Conservation (phyloP, 2,329 filamentous ascomycete genomes). For the Biscogniauxia marginata region DNA sequence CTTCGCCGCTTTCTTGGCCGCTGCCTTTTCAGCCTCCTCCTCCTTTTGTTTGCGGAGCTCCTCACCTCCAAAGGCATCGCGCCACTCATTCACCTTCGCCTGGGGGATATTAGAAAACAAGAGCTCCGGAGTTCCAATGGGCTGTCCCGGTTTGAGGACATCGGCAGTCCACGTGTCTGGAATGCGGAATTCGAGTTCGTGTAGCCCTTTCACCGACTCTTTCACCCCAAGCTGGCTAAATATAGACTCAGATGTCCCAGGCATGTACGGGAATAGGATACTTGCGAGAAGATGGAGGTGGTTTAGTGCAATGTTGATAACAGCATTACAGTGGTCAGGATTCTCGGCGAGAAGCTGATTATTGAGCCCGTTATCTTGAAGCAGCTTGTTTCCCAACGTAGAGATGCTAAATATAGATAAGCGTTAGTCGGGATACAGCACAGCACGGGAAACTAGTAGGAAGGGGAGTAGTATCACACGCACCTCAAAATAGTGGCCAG, state of each 20-base stretch:
- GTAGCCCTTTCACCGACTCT: slow-evolving; percentile 31
- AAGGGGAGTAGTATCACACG: not conserved
- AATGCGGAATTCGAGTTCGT: slow-evolving; percentile 46
- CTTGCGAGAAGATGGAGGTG: slow-evolving; percentile 78
- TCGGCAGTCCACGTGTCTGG: slow-evolving; percentile 65
- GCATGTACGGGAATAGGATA: slow-evolving; percentile 82
- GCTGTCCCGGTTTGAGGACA: slow-evolving; percentile 69
- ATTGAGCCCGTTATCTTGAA: slow-evolving; percentile 53
- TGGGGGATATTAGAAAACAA: slow-evolving; percentile 82
- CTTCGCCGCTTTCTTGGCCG: slow-evolving; percentile 51
- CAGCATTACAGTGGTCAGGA: slow-evolving; percentile 52
- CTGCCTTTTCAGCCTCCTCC: slow-evolving; percentile 48
- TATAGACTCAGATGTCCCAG: slow-evolving; percentile 72
- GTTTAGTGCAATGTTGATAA: slow-evolving; percentile 80
- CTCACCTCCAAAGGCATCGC: slow-evolving; percentile 67
- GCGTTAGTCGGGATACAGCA: not conserved
- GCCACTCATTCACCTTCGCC: slow-evolving; percentile 82
- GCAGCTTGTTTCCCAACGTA: slow-evolving; percentile 45
- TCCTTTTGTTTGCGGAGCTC: slow-evolving; percentile 69
- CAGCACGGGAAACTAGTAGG: not conserved
- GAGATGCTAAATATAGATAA: slow-evolving; percentile 17
- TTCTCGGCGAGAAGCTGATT: slow-evolving; percentile 55
- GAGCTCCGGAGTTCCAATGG: slow-evolving; percentile 75
- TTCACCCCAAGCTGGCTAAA: slow-evolving; percentile 68
- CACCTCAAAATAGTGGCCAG: slow-evolving; percentile 36